Base-by-base conservation (phyloP, 345 rosid genomes). In the Fremontodendron californicum region DNA sequence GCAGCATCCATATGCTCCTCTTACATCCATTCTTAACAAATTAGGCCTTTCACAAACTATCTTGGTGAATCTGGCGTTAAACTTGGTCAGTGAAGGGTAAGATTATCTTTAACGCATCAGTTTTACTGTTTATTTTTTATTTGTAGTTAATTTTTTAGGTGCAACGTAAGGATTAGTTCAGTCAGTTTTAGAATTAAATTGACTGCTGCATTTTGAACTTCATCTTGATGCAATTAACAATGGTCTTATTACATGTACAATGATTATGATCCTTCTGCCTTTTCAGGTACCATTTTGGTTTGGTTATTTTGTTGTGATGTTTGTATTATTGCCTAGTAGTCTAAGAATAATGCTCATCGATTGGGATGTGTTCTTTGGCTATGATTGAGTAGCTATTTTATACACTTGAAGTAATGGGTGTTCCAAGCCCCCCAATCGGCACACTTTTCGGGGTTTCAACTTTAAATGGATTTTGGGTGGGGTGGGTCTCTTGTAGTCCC, bases 11-110 rank as follows among this genome's bases (percentile, higher is more conserved):
- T 91, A 84, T 75, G 85, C 49, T 77, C 85, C 90, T 63, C 93
- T 91, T 29, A 87, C 90, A 79, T 81, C 87, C n/a, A 82, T 84
- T 78, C 86, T 91, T 49, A 70, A 76, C 84, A 91, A 91, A 82
- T 79, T 89, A 76, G 96, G 96, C 66, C 90, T 89, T 78, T 87
- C 93, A 27, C 92, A 88, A 62, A 77, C 86, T 77, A 80, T 81
- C 74, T 77, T 91, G 88, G 87, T 91, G 87, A 81, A 88, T 78
- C 74, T 91, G 90, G 96, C 96, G 21, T 77, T 88, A 76, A 89
- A 85, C 85, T 81, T 91, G 86, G 85, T 91, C 75, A 87, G 92
- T 81, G 92, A 89, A 87, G 96, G 96, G 96, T 91, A 82, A 86
- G 95, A 73, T 65, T 65, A 27, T 76, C 31, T 66, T 75, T 55